Base-by-base conservation (phyloP, 352 stramenopile species). In the Phytophthora brassicae region DNA sequence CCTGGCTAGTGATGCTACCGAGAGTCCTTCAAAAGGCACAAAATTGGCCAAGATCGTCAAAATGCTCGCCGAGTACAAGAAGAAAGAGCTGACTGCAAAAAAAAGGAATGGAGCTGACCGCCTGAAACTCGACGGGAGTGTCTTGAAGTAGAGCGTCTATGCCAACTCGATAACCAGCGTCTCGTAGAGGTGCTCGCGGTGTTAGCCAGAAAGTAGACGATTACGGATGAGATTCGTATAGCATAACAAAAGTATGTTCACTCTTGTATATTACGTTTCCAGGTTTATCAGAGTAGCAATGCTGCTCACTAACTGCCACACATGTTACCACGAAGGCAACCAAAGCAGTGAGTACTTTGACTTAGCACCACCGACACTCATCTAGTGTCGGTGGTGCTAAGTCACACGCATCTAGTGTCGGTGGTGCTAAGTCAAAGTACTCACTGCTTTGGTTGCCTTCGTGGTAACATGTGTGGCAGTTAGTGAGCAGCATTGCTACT, bases 311-410 rank as follows among this genome's bases (percentile, higher is more conserved):
- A n/a, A 54, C 13, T 54, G 46, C 31, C 46, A 54, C 31, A 43
- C 7, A 6, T 54, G 46, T 20, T 54, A 43, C 11, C 14, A 42
- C 8, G 46, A 13, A 1, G 46, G 46, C 6, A 43, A 43, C 17
- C 46, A 54, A 43, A 54, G 42, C 17, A 44, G 46, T 12, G 6
- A 29, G 29, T 54, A 44, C n/a, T 54, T 54, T 43, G 31, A 23
- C 13, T 19, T 54, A 9, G 14, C 1, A 9, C 46, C 46, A 28
- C 46, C 46, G 16, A 33, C 28, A 8, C 8, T 54, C n/a, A n/a
- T n/a, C n/a, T n/a, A n/a, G n/a, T n/a, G n/a, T n/a, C n/a, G n/a
- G n/a, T n/a, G n/a, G n/a, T n/a, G n/a, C n/a, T n/a, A n/a, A n/a
- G n/a, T n/a, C n/a, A n/a, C n/a, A 45, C 29, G 17, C 47, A 1